Conservation (phyloP, 257 asterid species). For the Solanum gandarillasii region DNA sequence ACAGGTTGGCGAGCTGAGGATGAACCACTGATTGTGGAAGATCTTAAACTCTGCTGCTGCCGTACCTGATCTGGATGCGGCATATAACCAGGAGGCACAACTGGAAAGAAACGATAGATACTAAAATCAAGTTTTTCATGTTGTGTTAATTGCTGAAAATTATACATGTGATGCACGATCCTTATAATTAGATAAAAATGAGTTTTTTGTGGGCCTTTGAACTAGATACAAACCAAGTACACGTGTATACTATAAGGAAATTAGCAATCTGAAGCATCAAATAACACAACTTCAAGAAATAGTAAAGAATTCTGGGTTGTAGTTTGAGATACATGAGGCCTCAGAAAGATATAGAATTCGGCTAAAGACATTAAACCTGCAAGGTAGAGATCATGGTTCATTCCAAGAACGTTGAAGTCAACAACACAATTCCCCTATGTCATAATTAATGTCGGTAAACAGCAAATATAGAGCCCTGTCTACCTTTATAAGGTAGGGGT, state of each 20-base stretch:
- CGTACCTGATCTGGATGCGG: background rate
- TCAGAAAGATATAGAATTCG: background rate
- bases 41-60: background rate
- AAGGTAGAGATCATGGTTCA: background rate
- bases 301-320: background rate
- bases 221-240: background rate
- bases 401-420: background rate
- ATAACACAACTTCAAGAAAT: background rate
- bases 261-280: background rate
- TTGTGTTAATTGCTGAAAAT: background rate
- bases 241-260: background rate
- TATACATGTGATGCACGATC: background rate
- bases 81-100: background rate
- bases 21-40: background rate
- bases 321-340: background rate
- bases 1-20: background rate
- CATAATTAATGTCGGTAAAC: background rate
- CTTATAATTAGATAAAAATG: background rate
- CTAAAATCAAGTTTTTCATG: background rate
- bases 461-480: background rate
- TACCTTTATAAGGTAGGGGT: background rate
- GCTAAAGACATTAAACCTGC: background rate
- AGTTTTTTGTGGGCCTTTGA: background rate
- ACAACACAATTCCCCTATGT: background rate
- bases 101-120: slow-evolving; percentile 1